A percentile compares a stretch with the other conserved stretches of the same genome.
Conservation (phyloP, 1,284 basidiomycete genomes). For the Flammula alnicola region DNA sequence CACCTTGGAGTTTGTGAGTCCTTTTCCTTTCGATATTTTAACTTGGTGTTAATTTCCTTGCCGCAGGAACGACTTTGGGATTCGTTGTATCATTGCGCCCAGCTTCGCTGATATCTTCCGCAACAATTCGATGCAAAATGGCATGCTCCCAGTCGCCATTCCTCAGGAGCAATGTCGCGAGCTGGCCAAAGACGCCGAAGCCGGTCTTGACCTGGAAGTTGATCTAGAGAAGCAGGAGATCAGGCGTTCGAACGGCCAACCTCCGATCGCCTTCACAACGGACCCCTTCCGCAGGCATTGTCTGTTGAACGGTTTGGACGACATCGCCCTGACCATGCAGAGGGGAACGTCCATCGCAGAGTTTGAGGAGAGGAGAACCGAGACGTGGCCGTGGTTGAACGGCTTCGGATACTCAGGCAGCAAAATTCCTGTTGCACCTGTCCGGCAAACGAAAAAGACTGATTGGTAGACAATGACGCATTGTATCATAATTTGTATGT, state of each 20-base stretch:
- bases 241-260: constrained; percentile 75
- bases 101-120: constrained; percentile 96
- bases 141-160: constrained; percentile 87
- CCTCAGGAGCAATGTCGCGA: constrained; percentile 78
- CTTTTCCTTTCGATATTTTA: constrained; percentile 7
- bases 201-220: constrained; percentile 83
- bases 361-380: constrained; percentile 81
- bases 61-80: constrained; percentile 91
- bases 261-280: constrained; percentile 75
- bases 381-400: constrained; percentile 92
- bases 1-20: constrained; percentile 91
- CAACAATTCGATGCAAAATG: constrained; percentile 95
- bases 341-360: constrained; percentile 67
- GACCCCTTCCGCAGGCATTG: constrained; percentile 93
- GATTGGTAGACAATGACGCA: constrained; percentile 70
- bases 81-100: constrained; percentile 90
- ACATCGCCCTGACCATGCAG: constrained; percentile 91
- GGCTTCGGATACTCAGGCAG: constrained; percentile 87
- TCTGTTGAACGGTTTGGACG: constrained; percentile 91
- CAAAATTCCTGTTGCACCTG: constrained; percentile 64
- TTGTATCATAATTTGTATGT: constrained; percentile 15
- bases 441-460: constrained; percentile 58
- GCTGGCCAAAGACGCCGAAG: constrained; percentile 82
- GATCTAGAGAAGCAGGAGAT: constrained; percentile 91
- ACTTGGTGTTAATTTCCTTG: not conserved